Evolutionary conservation across 257 asterid genomes (phyloP).

Genomic region (Solanum virginianum): DNA sequence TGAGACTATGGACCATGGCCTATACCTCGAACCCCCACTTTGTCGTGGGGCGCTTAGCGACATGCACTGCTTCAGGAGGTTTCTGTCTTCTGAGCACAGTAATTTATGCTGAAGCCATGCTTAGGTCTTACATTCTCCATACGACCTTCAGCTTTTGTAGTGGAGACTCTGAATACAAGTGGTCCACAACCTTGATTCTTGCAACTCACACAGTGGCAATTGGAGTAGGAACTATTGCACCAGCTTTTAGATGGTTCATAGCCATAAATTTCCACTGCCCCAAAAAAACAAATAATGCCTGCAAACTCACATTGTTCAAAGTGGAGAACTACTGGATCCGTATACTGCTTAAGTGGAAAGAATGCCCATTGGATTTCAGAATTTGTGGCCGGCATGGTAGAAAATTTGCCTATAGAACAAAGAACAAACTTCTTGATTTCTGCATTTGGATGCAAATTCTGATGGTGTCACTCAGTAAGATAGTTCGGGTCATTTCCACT

Average conservation of each 20-base stretch:
- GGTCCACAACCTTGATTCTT: constrained; percentile 57
- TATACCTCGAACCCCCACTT: constrained; percentile 75
- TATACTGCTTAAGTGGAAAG: constrained; percentile 32
- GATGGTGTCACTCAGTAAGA: constrained; percentile 51
- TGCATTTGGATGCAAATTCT: constrained; percentile 46
- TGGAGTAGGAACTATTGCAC: constrained; percentile 53
- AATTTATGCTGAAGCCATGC: constrained; percentile 46
- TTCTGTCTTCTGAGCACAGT: constrained; percentile 50
- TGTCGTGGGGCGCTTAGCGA: constrained; percentile 60
- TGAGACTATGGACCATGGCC: constrained; percentile 86
- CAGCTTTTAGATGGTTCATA: constrained; percentile 58
- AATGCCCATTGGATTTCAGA: constrained; percentile 33
- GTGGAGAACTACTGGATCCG: constrained; percentile 62
- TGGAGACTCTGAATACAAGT: constrained; percentile 68
- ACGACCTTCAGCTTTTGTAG: constrained; percentile 41
- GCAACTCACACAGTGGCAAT: constrained; percentile 46
- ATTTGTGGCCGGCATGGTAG: constrained; percentile 28
- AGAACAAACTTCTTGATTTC: constrained; percentile 21
- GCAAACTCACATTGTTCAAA: constrained; percentile 4
- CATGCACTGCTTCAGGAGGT: constrained; percentile 71
- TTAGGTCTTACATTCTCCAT: constrained; percentile 44
- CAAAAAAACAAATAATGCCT: constrained; percentile 9
- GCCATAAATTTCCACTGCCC: constrained; percentile 57
- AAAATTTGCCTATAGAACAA: constrained; percentile 29
- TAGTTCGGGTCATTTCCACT: constrained; percentile 41